A percentile compares a stretch with the other conserved stretches of the same genome.
Evolutionary conservation across 768 basidiomycete species (phyloP).

Genomic region (Tricholoma matsutake): DNA sequence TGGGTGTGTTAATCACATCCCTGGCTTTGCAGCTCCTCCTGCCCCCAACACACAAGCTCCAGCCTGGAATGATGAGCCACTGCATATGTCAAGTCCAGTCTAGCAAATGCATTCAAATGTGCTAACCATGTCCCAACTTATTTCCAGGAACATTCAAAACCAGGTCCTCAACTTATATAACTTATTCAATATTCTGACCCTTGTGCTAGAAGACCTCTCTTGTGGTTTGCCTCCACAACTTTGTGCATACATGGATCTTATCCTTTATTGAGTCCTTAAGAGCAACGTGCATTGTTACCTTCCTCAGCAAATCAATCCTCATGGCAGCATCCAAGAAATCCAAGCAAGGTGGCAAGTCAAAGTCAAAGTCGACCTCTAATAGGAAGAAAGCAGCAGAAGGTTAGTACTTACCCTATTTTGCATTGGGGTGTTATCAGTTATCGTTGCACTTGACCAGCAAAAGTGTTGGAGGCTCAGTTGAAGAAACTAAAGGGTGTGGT

Average conservation of each 20-base stretch:
- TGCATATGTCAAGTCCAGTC: not conserved
- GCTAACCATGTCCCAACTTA: not conserved
- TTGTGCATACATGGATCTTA: not conserved
- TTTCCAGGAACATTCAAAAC: not conserved
- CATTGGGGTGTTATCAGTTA: not conserved
- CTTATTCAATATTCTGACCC: not conserved
- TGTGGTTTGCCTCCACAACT: not conserved
- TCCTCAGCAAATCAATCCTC: not conserved
- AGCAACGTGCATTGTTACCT: not conserved
- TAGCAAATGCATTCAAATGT: not conserved
- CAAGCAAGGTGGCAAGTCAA: not conserved
- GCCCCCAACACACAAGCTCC: not conserved
- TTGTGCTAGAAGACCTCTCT: not conserved
- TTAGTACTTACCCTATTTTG: not conserved
- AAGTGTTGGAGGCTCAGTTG: not conserved
- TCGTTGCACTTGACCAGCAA: not conserved
- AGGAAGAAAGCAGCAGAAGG: constrained; percentile 1
- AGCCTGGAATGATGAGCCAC: not conserved
- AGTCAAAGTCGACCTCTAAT: not conserved
- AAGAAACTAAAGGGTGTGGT: constrained; percentile 1
- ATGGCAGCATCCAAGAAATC: not conserved
- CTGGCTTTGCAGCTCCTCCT: not conserved
- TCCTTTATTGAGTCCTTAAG: not conserved
- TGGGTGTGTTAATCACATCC: not conserved
- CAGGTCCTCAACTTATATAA: not conserved